Evolutionary conservation across 768 basidiomycete genomes (phyloP), one percentile per base, ranked within the genome.

Genomic region (Boletellus emodensis): DNA sequence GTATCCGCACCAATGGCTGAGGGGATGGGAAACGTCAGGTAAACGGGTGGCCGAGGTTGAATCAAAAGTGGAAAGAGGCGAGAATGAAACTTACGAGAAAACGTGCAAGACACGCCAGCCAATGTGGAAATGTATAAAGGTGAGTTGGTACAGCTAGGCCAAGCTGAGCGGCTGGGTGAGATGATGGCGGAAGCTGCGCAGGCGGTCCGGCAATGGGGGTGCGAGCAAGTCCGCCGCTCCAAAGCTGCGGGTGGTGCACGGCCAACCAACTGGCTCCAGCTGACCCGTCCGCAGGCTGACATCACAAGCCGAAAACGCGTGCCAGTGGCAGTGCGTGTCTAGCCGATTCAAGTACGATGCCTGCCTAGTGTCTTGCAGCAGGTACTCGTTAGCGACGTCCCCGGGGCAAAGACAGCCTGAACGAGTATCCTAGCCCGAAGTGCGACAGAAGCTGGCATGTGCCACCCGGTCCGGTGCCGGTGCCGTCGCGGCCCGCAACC

Each of bases 11-110:
- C 58, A 57, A 54, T 56, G 51, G 32, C 43, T 53, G 56, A 56
- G 52, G 60, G 66, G 66, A 64, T 62, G 66, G 66, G 8, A 66
- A 64, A 68, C 68, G 68, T 64, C 66, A 70, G 66, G 66, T 62
- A 68, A 70, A 70, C 66, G 64, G 68, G 61, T 66, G 66, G 66
- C 64, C 58, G 53, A 60, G 10, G 61, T 33, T 48, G 48, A 56
- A 56, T 57, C 62, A 46, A 65, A 65, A 67, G 62, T 22, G 58
- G 62, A 54, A 65, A 46, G 60, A 58, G 56, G 55, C 49, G 35
- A 55, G 50, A 54, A 59, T 51, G 51, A 63, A 56, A 24, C 55
- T 66, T 62, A 54, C 57, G 58, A 55, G 56, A 67, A 61, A 65
- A 67, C 65, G 64, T 66, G 64, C 63, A 50, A 46, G 63, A 62